Evolutionary conservation across 2,329 filamentous ascomycete genomes (phyloP).

Genomic region (Colletotrichum cereale): DNA sequence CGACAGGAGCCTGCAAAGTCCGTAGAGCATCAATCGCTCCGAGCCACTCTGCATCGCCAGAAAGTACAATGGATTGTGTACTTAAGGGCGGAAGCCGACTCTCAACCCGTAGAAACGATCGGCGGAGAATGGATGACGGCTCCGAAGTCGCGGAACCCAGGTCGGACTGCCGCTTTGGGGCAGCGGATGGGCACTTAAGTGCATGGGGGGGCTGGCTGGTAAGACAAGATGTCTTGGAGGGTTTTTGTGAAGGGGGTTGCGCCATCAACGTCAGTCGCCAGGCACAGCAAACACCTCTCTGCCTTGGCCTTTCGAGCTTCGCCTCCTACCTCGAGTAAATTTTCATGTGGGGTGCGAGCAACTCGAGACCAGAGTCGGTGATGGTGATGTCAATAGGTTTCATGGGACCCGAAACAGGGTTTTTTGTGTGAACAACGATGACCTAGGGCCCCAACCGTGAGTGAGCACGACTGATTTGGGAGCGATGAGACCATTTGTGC

Average conservation of each 20-base stretch:
- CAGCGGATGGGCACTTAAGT: conserved; percentile 28
- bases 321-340: neutral
- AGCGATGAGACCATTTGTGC: neutral
- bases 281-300: conserved; percentile 19
- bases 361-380: conserved; percentile 33
- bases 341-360: conserved; percentile 13
- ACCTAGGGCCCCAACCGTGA: conserved; percentile 12
- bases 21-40: neutral
- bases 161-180: conserved; percentile 37
- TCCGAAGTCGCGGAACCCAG: conserved; percentile 33
- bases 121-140: conserved; percentile 32
- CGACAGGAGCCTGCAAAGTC: no score
- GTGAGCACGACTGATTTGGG: neutral
- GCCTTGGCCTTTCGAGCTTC: conserved; percentile 27
- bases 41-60: neutral
- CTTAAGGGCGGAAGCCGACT: neutral
- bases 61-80: neutral
- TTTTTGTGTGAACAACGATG: conserved; percentile 3
- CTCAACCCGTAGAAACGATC: neutral
- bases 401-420: conserved; percentile 23
- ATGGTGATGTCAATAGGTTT: conserved; percentile 39
- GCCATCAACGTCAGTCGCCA: conserved; percentile 33
- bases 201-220: conserved; percentile 20
- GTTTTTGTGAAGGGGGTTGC: conserved; percentile 28
- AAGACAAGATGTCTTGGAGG: conserved; percentile 13